Evolutionary conservation across 2,329 filamentous ascomycete genomes (phyloP).

Genomic region (Diaporthe sp.): DNA sequence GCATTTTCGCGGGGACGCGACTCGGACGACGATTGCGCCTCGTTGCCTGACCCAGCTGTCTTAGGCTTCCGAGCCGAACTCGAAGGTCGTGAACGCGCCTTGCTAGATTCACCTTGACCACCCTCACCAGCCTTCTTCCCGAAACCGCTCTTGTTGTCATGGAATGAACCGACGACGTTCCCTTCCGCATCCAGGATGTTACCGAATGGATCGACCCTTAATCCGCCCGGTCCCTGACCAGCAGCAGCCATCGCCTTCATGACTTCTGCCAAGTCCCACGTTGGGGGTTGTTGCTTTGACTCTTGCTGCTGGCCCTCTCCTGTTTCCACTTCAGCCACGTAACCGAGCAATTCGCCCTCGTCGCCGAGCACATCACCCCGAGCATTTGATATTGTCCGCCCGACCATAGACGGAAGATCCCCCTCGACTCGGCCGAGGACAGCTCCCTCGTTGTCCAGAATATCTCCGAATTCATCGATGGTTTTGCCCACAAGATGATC

Average conservation of each 20-base stretch:
- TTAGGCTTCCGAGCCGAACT: slow-evolving; percentile 41
- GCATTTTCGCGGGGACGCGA: slow-evolving; percentile 53
- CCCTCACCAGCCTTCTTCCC: slow-evolving; percentile 41
- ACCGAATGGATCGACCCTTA: slow-evolving; percentile 59
- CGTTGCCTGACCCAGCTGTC: slow-evolving; percentile 46
- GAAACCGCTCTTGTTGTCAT: slow-evolving; percentile 55
- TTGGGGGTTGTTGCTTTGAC: slow-evolving; percentile 45
- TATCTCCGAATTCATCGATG: slow-evolving; percentile 69
- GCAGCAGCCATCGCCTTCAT: slow-evolving; percentile 46
- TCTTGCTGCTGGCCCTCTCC: slow-evolving; percentile 43
- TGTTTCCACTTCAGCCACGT: slow-evolving; percentile 59
- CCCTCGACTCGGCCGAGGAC: slow-evolving; percentile 67
- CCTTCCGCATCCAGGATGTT: slow-evolving; percentile 62
- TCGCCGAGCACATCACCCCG: slow-evolving; percentile 63
- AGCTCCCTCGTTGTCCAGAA: slow-evolving; percentile 63
- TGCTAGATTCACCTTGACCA: slow-evolving; percentile 43
- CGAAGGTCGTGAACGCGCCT: slow-evolving; percentile 40
- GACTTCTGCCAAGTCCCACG: slow-evolving; percentile 51
- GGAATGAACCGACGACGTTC: slow-evolving; percentile 63
- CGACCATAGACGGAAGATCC: slow-evolving; percentile 69
- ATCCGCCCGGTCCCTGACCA: slow-evolving; percentile 49
- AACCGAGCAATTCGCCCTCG: slow-evolving; percentile 58
- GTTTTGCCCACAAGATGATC: slow-evolving; percentile 59
- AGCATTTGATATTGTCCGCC: slow-evolving; percentile 59
- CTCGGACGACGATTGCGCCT: slow-evolving; percentile 46